Evolutionary conservation across 176 grass and related monocot genomes (phyloP).

Genomic region (Elaeis guineensis): DNA sequence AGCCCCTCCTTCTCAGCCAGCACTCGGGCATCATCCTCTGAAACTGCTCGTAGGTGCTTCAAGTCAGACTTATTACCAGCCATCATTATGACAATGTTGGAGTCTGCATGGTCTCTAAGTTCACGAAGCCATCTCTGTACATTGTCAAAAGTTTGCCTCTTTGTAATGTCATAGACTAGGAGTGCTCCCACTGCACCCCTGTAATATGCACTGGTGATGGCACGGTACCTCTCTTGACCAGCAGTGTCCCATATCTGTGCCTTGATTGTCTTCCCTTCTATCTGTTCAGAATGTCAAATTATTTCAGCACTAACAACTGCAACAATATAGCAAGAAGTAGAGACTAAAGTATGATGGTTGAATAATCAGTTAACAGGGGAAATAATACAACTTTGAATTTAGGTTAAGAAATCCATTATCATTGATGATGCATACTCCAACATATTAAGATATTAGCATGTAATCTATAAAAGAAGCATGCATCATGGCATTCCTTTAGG

Average conservation of each 20-base stretch:
- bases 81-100: slow-evolving; percentile 78
- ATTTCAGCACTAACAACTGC: no score
- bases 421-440: no score
- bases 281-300: slow-evolving; percentile 17
- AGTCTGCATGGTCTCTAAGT: slow-evolving; percentile 56
- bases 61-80: slow-evolving; percentile 65
- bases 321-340: no score
- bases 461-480: no score
- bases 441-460: no score
- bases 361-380: no score
- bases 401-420: no score
- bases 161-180: slow-evolving; percentile 63
- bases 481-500: no score
- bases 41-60: slow-evolving; percentile 51
- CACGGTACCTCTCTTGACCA: slow-evolving; percentile 62
- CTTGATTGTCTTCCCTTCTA: slow-evolving; percentile 58
- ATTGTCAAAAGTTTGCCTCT: slow-evolving; percentile 66
- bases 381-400: no score
- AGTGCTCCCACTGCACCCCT: slow-evolving; percentile 71
- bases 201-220: slow-evolving; percentile 71
- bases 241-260: slow-evolving; percentile 74
- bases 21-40: slow-evolving; percentile 48
- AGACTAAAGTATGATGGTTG: no score
- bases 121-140: slow-evolving; percentile 61
- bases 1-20: slow-evolving; percentile 59